Percentiles rank a stretch among this genome's conserved stretches.
These are phyloP conservation scores for Phlegmacium glaucopus DNA, from an alignment of 768 basidiomycete genomes.

Conservation along the genomic window DNA sequence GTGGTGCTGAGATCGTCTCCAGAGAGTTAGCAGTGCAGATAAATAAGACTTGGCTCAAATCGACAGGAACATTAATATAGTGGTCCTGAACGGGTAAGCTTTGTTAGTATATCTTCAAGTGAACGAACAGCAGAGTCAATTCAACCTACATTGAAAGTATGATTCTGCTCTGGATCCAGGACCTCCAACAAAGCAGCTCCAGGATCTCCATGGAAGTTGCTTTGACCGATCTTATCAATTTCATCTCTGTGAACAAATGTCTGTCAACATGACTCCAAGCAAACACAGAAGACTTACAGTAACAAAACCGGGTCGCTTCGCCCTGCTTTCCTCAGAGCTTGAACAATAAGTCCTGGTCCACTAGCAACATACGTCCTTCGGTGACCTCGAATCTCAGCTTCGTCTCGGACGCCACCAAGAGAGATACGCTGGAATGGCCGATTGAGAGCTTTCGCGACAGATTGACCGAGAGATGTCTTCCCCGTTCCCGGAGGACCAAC, in stretches of 20 bases:
- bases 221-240: conserved; percentile 87
- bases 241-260: conserved; percentile 54
- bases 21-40: conserved; percentile 91
- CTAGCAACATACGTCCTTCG: conserved; percentile 88
- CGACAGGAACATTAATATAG: conserved; percentile 86
- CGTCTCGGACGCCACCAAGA: conserved; percentile 89
- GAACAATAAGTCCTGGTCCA: conserved; percentile 81
- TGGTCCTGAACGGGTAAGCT: conserved; percentile 58
- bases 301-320: conserved; percentile 78
- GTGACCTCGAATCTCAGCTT: conserved; percentile 62
- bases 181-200: conserved; percentile 89
- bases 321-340: conserved; percentile 82
- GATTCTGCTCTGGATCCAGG: conserved; percentile 91
- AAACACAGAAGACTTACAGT: conserved; percentile 41
- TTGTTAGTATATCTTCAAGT: background rate
- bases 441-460: conserved; percentile 77
- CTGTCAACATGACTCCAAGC: background rate
- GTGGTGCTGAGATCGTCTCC: conserved; percentile 83
- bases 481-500: conserved; percentile 91
- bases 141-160: conserved; percentile 64
- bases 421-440: conserved; percentile 92
- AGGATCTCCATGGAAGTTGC: conserved; percentile 90
- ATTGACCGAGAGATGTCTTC: conserved; percentile 89
- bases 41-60: conserved; percentile 85
- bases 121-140: background rate